Conservation (phyloP, 805 yeast genomes). For the Metschnikowia reukaufii region DNA sequence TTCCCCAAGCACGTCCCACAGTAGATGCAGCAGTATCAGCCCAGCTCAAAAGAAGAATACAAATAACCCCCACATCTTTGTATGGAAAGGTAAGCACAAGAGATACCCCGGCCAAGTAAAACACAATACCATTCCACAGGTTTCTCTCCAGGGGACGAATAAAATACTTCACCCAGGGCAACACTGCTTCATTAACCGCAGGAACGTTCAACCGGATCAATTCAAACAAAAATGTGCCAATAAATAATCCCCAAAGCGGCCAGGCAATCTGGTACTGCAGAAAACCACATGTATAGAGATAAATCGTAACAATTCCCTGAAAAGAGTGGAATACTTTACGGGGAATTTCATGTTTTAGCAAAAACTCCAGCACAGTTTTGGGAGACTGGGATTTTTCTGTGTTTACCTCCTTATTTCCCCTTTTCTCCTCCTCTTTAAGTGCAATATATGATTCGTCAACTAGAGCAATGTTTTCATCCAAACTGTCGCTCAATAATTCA, state of each 20-base stretch:
- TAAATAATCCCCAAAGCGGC: slow-evolving; percentile 58
- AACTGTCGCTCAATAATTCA: not conserved
- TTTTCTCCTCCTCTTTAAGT: slow-evolving; percentile 2
- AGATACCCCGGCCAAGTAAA: slow-evolving; percentile 78
- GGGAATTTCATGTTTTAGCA: slow-evolving; percentile 83
- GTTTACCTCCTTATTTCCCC: not conserved
- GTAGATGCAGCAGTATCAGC: slow-evolving; percentile 97
- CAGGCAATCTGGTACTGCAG: slow-evolving; percentile 56
- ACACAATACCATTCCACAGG: slow-evolving; percentile 77
- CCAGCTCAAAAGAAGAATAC: slow-evolving; percentile 87
- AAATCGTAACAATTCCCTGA: slow-evolving; percentile 79
- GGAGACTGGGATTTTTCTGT: not conserved
- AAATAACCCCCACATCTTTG: slow-evolving; percentile 76
- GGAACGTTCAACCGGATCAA: slow-evolving; percentile 60
- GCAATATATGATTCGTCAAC: slow-evolving; percentile 9
- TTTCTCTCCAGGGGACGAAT: slow-evolving; percentile 83
- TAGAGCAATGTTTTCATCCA: slow-evolving; percentile 1
- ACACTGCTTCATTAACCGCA: slow-evolving; percentile 64
- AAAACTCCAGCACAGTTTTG: slow-evolving; percentile 36
- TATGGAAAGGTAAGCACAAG: slow-evolving; percentile 69
- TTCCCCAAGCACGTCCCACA: slow-evolving; percentile 82
- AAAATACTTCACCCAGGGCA: slow-evolving; percentile 68
- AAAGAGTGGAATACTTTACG: slow-evolving; percentile 87
- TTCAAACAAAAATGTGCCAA: slow-evolving; percentile 61
- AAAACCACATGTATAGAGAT: slow-evolving; percentile 63